phyloP scores from a whole-genome alignment of 2,329 filamentous ascomycete genomes.

The Didymella arachidicola region DNA sequence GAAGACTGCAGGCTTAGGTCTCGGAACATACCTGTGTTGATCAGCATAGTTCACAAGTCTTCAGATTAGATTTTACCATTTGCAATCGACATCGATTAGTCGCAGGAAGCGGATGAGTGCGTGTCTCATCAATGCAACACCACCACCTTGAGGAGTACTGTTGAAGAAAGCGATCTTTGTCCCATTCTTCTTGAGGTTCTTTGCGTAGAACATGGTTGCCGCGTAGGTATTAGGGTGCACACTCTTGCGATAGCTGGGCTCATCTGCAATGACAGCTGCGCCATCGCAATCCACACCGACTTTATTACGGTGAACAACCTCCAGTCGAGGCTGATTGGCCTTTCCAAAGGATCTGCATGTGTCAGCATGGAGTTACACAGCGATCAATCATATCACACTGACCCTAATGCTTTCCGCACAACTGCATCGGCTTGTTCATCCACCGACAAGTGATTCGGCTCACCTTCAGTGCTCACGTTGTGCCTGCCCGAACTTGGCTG shows the following conservation, averaged over 20 bases:
- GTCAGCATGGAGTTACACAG: background rate
- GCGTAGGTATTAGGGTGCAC: constrained; percentile 71
- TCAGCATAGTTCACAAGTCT: constrained; percentile 11
- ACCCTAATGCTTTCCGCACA: constrained; percentile 80
- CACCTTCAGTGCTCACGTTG: constrained; percentile 9
- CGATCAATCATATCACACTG: constrained; percentile 41
- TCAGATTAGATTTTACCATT: constrained; percentile 66
- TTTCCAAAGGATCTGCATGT: constrained; percentile 68
- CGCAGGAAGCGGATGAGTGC: constrained; percentile 76
- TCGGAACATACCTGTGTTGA: constrained; percentile 71
- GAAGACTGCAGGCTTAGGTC: constrained; percentile 80
- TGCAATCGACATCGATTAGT: constrained; percentile 71
- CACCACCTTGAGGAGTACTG: constrained; percentile 81
- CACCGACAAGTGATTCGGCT: constrained; percentile 65
- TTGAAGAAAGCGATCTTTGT: constrained; percentile 80
- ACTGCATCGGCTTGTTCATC: constrained; percentile 85
- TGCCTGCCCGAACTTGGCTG: constrained; percentile 26
- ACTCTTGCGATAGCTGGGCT: constrained; percentile 67
- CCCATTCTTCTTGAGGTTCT: constrained; percentile 68
- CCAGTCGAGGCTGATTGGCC: constrained; percentile 71
- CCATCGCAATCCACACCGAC: constrained; percentile 76
- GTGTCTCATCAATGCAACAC: constrained; percentile 83
- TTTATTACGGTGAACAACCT: constrained; percentile 70
- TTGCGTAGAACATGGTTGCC: constrained; percentile 68
- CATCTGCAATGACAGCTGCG: constrained; percentile 66